Conservation (phyloP, 371 early-diverging fungal genomes). For the Lichtheimia ornata region DNA sequence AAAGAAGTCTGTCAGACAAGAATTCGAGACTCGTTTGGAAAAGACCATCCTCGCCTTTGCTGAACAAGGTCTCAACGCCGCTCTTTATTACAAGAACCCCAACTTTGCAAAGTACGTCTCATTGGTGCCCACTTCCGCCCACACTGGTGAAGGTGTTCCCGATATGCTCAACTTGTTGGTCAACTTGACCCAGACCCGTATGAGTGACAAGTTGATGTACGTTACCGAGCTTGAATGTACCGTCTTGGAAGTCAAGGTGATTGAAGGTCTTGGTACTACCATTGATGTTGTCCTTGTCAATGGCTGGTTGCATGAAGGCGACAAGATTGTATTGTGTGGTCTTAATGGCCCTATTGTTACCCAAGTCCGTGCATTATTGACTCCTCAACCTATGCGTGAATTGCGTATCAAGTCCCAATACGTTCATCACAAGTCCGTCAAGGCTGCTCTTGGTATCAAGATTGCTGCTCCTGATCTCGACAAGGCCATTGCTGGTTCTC, state of each 20-base stretch:
- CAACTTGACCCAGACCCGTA: slow-evolving; percentile 92
- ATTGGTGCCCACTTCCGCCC: slow-evolving; percentile 98
- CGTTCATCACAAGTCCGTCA: slow-evolving; percentile 95
- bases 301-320: slow-evolving; percentile 97
- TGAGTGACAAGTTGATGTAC: slow-evolving; percentile 97
- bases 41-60: slow-evolving; percentile 91
- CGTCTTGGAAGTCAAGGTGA: slow-evolving; percentile 99
- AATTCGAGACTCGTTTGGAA: slow-evolving; percentile 89
- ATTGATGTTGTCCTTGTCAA: slow-evolving; percentile 99
- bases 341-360: slow-evolving; percentile 98
- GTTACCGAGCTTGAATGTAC: slow-evolving; percentile 97
- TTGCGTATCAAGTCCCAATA: slow-evolving; percentile 97
- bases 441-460: slow-evolving; percentile 98
- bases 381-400: slow-evolving; percentile 99
- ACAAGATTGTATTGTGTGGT: slow-evolving; percentile 97
- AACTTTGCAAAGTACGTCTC: slow-evolving; percentile 96
- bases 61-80: slow-evolving; percentile 97
- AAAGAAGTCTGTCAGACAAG: slow-evolving; percentile 72
- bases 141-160: slow-evolving; percentile 99
- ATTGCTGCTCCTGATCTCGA: slow-evolving; percentile 97
- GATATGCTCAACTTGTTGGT: slow-evolving; percentile 96
- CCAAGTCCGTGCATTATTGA: slow-evolving; percentile 92
- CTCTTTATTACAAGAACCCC: slow-evolving; percentile 95
- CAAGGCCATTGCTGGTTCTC: slow-evolving; percentile 98
- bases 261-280: slow-evolving; percentile 99